Evolutionary conservation across 2,329 filamentous ascomycete genomes (phyloP).

Genomic region (Neonectria punicea): DNA sequence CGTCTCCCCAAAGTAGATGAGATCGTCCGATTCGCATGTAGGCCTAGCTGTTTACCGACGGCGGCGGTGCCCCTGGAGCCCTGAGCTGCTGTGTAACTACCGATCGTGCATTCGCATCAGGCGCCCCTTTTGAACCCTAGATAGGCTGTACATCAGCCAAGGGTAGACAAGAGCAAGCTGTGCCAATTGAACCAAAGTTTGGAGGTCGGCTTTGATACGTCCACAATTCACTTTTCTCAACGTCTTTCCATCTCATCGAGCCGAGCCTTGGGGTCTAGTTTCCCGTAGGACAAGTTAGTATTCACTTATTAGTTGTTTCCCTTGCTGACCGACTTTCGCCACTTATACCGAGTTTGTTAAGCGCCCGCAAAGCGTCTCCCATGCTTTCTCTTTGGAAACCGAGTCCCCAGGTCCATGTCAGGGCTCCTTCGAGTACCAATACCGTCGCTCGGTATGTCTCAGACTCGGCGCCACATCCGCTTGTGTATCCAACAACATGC

Average conservation of each 20-base stretch:
- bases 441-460: conserved; percentile 33
- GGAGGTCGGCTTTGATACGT: not conserved
- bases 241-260: not conserved
- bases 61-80: conserved; percentile 4
- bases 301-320: not conserved
- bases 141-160: conserved; percentile 10
- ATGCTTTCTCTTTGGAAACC: not conserved
- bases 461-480: conserved; percentile 37
- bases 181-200: not conserved
- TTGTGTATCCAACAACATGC: conserved; percentile 34
- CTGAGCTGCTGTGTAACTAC: conserved; percentile 21
- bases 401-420: not conserved
- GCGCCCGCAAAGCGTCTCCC: not conserved
- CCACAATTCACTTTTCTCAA: not conserved
- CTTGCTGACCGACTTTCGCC: not conserved
- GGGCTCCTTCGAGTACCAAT: conserved; percentile 29
- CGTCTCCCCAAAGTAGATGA: conserved; percentile 8
- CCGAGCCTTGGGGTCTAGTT: not conserved
- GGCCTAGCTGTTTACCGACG: not conserved
- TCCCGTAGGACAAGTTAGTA: not conserved
- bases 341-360: not conserved
- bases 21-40: not conserved
- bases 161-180: not conserved
- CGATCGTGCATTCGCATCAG: conserved; percentile 14
- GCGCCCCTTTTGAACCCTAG: conserved; percentile 7